A percentile compares a stretch with the other conserved stretches of the same genome.
Conservation (phyloP, 805 yeast species). For the Yarrowia sp. region DNA sequence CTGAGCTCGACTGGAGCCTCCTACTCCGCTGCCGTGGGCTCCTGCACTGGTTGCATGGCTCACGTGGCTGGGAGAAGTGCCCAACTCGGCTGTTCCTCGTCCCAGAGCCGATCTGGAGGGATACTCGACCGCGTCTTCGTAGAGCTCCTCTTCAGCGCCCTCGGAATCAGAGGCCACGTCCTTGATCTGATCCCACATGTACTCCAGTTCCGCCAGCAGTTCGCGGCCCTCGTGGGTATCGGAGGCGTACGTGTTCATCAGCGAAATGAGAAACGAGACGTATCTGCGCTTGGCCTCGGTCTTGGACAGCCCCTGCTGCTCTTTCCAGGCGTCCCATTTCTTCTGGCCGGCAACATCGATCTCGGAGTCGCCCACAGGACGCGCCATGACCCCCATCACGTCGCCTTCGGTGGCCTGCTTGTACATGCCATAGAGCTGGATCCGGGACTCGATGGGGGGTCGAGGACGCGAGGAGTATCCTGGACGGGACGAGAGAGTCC, state of each 20-base stretch:
- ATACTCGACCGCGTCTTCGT: conserved; percentile 40
- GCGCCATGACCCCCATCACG: conserved; percentile 68
- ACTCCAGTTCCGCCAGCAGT: conserved; percentile 70
- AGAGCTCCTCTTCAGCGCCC: conserved; percentile 42
- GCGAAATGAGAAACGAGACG: conserved; percentile 69
- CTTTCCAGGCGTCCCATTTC: conserved; percentile 86
- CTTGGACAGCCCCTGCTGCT: conserved; percentile 68
- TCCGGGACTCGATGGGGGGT: conserved; percentile 75
- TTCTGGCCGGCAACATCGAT: conserved; percentile 72
- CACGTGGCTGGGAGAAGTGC: conserved; percentile 18
- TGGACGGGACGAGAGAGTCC: conserved; percentile 70
- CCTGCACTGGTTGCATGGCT: conserved; percentile 13
- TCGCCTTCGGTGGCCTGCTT: conserved; percentile 92
- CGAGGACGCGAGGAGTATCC: conserved; percentile 70
- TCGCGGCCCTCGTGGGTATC: conserved; percentile 72
- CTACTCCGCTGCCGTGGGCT: not conserved
- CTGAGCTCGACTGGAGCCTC: conserved; percentile 8
- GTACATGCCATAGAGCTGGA: conserved; percentile 77
- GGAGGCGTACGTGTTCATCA: conserved; percentile 73
- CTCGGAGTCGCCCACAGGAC: conserved; percentile 65
- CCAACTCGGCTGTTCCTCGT: not conserved
- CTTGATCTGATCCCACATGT: conserved; percentile 62
- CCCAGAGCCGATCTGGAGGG: conserved; percentile 12
- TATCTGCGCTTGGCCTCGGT: conserved; percentile 79
- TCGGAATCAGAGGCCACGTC: conserved; percentile 40